phyloP scores from a whole-genome alignment of 257 asterid genomes.

The Ocimum tenuiflorum region DNA sequence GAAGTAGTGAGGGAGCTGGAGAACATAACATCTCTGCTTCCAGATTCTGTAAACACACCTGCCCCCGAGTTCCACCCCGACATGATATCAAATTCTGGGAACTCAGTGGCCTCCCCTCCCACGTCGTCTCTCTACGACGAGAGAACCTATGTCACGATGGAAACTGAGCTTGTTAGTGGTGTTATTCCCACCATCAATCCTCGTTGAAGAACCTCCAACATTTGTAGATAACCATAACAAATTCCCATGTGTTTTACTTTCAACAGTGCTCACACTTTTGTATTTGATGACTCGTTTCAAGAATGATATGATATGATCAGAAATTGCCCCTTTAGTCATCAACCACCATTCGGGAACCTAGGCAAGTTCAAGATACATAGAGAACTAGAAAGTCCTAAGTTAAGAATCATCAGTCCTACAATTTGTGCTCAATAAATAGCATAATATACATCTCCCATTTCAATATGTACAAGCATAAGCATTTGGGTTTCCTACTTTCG shows the following conservation, averaged over 20 bases:
- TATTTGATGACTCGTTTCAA: too few relatives aligned
- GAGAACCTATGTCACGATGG: conserved; percentile 34
- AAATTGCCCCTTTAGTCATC: background rate
- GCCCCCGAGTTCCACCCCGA: background rate
- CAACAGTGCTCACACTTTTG: background rate
- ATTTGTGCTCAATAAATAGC: background rate
- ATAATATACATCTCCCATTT: background rate
- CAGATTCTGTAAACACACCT: conserved; percentile 26
- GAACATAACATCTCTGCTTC: conserved; percentile 40
- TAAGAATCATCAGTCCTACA: background rate
- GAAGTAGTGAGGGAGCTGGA: conserved; percentile 79
- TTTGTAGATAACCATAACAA: too few relatives aligned
- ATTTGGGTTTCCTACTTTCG: background rate
- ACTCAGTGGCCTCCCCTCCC: conserved; percentile 29
- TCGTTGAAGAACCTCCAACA: conserved; percentile 30
- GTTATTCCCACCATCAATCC: conserved; percentile 41
- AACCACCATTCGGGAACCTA: background rate
- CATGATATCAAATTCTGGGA: conserved; percentile 21
- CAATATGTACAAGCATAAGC: background rate
- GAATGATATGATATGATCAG: background rate
- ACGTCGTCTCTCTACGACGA: conserved; percentile 35
- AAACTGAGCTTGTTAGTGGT: conserved; percentile 59
- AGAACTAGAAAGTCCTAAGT: background rate
- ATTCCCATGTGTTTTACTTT: background rate
- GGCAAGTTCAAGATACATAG: too few relatives aligned